These are phyloP conservation scores for Xylariaceae sp. DNA, from an alignment of 2,329 filamentous ascomycete genomes.

Conservation along the genomic window DNA sequence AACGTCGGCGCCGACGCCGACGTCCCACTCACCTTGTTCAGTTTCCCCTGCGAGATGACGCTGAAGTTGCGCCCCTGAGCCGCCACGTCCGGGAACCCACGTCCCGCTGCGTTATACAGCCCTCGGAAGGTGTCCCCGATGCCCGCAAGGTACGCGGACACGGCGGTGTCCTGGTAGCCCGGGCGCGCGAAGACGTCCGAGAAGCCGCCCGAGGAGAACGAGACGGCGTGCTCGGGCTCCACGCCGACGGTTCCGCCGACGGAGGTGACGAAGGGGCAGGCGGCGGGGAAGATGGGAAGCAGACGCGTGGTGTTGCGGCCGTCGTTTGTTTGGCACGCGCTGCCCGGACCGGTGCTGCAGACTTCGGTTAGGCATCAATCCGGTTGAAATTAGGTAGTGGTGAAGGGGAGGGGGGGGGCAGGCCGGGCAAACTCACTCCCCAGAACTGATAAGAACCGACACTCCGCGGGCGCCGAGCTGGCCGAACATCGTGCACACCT, in stretches of 20 bases:
- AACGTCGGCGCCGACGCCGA: conserved; percentile 64
- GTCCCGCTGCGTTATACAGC: conserved; percentile 50
- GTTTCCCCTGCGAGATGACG: conserved; percentile 33
- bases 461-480: conserved; percentile 33
- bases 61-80: conserved; percentile 50
- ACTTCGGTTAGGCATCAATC: conserved; percentile 3
- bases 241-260: conserved; percentile 59
- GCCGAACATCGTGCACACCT: conserved; percentile 33
- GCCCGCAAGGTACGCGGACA: conserved; percentile 45
- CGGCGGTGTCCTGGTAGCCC: conserved; percentile 49
- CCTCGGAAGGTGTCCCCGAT: conserved; percentile 44
- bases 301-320: conserved; percentile 56
- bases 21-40: conserved; percentile 42
- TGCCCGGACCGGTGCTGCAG: conserved; percentile 30
- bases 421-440: conserved; percentile 29
- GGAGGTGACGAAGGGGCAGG: conserved; percentile 60
- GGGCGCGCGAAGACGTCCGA: conserved; percentile 50
- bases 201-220: conserved; percentile 57
- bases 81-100: conserved; percentile 64
- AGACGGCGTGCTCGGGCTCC: conserved; percentile 54
- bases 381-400: too few relatives aligned
- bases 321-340: conserved; percentile 56
- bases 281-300: conserved; percentile 56
- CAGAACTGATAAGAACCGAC: conserved; percentile 34
- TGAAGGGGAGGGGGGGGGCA: background rate